Base-by-base conservation (phyloP, 1,284 basidiomycete species). In the Hymenochaete sp. region DNA sequence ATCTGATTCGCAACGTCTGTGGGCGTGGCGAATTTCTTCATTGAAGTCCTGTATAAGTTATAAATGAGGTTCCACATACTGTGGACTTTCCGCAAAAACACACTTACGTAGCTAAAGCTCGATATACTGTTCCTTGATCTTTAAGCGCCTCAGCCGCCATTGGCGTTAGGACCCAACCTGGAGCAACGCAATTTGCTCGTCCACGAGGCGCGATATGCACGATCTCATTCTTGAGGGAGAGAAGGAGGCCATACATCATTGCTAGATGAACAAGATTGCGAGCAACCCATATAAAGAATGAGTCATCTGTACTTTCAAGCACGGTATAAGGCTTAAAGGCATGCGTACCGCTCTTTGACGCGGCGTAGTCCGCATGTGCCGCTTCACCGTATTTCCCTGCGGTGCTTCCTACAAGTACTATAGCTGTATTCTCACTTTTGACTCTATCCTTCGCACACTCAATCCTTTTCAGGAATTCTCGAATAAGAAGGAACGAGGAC, bases 151-250 rank as follows among this genome's bases (percentile, higher is more conserved):
- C 62, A 47, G 63, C 69, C 0, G 71, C 78, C 77, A 77, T 75
- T 0, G 73, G 70, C 11, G 82, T 83, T 49, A 61, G 68, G 4
- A 79, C 75, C 81, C 81, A 87, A 5, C 82, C 83, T 4, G 84
- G 84, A 0, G 74, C 79, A 16, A 87, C 68, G 41, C 70, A 69
- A 53, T 87, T 87, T n/a, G 85, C 82, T 11, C 84, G 68, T 0
- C 72, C 84, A 39, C 60, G 67, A 0, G 82, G 80, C 0, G 81
- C 82, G 51, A 85, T 77, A 59, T 76, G 75, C 24, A 87, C 82
- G 46, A 87, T 86, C 60, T 88, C 84, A 57, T 86, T 87, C 62
- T 87, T 86, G 51, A 87, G 66, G 2, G 77, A 70, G 50, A 79
- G 64, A 1, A 75, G 74, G 31, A 87, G 59, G 1, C 83, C 84